These are phyloP conservation scores for Fusarium irregulare DNA, from an alignment of 2,329 filamentous ascomycete genomes.

Conservation along the genomic window DNA sequence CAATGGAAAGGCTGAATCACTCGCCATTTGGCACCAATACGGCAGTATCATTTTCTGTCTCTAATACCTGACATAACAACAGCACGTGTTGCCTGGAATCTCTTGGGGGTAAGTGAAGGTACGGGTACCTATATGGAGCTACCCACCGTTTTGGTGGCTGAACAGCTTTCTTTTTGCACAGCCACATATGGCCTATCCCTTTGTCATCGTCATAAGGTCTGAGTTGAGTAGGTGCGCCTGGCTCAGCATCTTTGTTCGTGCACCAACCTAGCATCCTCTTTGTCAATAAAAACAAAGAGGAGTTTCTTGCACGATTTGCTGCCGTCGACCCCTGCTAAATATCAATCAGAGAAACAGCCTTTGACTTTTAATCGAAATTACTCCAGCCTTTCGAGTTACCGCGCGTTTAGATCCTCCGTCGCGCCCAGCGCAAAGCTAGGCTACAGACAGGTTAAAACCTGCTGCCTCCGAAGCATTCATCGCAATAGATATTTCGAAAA, in stretches of 20 bases:
- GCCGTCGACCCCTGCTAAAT: neutral
- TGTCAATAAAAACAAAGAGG: constrained; percentile 31
- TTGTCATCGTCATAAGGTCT: constrained; percentile 46
- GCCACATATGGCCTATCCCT: constrained; percentile 39
- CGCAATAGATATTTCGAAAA: neutral
- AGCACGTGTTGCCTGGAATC: neutral
- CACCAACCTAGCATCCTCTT: constrained; percentile 25
- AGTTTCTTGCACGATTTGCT: neutral
- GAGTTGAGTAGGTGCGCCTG: neutral
- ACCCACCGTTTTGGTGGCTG: neutral
- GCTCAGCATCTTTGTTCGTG: constrained; percentile 30
- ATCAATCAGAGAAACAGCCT: constrained; percentile 4
- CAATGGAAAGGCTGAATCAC: neutral
- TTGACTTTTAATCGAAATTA: constrained; percentile 1
- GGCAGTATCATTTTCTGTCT: neutral
- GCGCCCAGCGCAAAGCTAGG: constrained; percentile 34
- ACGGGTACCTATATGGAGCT: neutral
- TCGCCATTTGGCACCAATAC: neutral
- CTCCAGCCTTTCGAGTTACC: neutral
- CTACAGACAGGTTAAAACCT: constrained; percentile 29
- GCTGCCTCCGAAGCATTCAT: constrained; percentile 19
- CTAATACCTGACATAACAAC: neutral
- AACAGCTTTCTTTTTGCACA: constrained; percentile 3
- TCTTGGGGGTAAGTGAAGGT: neutral
- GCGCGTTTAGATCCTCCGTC: constrained; percentile 3